A percentile compares a stretch with the other conserved stretches of the same genome.
Conservation (phyloP, 371 early-diverging fungal genomes). For the Mortierella sp. region DNA sequence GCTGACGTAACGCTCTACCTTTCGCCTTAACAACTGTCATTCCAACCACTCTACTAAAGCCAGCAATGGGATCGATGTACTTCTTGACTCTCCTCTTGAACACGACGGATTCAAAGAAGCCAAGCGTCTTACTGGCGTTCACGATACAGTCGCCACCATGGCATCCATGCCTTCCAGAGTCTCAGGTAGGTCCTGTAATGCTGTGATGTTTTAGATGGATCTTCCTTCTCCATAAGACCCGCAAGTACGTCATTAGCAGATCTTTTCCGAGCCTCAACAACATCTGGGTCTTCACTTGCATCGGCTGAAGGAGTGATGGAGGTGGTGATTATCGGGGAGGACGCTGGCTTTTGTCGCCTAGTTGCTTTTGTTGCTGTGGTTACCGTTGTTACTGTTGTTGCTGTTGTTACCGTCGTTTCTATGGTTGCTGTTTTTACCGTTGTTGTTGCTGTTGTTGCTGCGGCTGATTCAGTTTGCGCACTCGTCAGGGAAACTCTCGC, state of each 20-base stretch:
- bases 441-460: not conserved
- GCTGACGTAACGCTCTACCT: not conserved
- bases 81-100: constrained; percentile 12
- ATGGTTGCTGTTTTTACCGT: not conserved
- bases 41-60: constrained; percentile 1
- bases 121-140: not conserved
- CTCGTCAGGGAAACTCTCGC: not conserved
- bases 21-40: not conserved
- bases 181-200: not conserved
- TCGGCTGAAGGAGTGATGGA: not conserved
- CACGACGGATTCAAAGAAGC: not conserved
- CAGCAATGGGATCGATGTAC: constrained; percentile 11
- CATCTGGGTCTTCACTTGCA: not conserved
- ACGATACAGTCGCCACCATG: constrained; percentile 7
- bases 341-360: not conserved
- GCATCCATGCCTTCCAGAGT: constrained; percentile 4
- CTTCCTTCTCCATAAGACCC: not conserved
- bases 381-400: not conserved
- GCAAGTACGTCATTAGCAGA: not conserved
- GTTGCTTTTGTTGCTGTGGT: not conserved
- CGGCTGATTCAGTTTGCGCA: not conserved
- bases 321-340: not conserved
- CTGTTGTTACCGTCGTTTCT: not conserved
- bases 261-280: not conserved
- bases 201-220: not conserved